Evolutionary conservation across 495 filamentous ascomycete species (phyloP), one percentile per base, ranked within the genome.

Genomic region (Glonium stellatum): DNA sequence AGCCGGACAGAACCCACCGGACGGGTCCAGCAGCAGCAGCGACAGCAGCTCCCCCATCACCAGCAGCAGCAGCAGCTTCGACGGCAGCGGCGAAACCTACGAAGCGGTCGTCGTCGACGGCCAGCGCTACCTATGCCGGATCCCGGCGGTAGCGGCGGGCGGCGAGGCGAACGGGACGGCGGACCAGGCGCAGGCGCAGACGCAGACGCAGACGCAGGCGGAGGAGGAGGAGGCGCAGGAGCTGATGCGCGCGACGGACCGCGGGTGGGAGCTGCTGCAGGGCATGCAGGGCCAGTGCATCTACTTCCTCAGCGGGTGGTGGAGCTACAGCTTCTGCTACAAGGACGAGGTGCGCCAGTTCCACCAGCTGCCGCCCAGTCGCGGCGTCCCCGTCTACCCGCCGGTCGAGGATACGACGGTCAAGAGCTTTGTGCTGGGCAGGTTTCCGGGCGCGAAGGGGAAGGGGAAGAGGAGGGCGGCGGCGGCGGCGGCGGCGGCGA

Each of bases 251-350:
- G 93, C 93, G 4, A 88, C 87, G 0, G 83, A 89, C 31, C 82
- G 88, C 22, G 93, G 93, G 4, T 88, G 90, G 81, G 90, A 97
- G 69, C 79, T 97, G n/a, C 81, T 98, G 39, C 79, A 84, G 66
- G 90, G 86, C 34, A 86, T 98, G 71, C 83, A 97, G 39, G 90
- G 87, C 9, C 78, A 82, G 42, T 98, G 93, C 75, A 80, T 98
- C 62, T 96, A 95, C 74, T 96, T 87, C 72, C 79, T 90, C 48
- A 87, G 82, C 0, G 93, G 92, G 3, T 98, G 93, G 93, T 98
- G 93, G 93, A 90, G 86, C 56, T 98, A 98, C 71, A 86, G 83
- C 35, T 97, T 96, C 75, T 98, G 93, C 76, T 96, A 97, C 76
- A 87, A 88, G 67, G 79, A 82, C 46, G 83, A 88, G 56, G 85